phyloP scores from a whole-genome alignment of 2,329 filamentous ascomycete species.

The Clarireedia homoeocarpa region DNA sequence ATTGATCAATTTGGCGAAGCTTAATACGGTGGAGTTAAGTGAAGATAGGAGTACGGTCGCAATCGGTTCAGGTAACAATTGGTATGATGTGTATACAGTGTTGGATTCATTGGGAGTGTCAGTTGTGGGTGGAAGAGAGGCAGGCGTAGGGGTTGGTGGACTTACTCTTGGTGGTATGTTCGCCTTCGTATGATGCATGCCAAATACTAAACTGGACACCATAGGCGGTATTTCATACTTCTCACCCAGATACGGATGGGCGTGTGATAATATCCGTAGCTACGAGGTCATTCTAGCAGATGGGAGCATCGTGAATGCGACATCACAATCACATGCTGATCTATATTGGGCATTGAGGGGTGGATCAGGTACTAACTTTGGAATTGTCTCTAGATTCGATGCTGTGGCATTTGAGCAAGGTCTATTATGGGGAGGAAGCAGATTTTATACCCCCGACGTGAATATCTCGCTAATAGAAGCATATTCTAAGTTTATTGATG shows the following conservation, averaged over 20 bases:
- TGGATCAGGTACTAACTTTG: conserved; percentile 25
- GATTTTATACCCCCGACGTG: conserved; percentile 1
- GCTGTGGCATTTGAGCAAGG: conserved; percentile 32
- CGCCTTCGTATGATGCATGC: no score
- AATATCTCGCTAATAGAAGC: conserved; percentile 12
- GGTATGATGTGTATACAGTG: conserved; percentile 32
- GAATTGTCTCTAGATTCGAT: conserved; percentile 34
- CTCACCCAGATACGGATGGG: conserved; percentile 14
- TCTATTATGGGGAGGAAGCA: conserved; percentile 17
- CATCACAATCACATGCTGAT: conserved; percentile 19
- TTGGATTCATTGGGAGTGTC: conserved; percentile 28
- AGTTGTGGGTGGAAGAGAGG: conserved; percentile 32
- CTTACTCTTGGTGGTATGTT: conserved; percentile 11
- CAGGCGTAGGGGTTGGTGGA: conserved; percentile 17
- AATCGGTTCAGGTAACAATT: conserved; percentile 32
- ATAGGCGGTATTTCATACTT: conserved; percentile 23
- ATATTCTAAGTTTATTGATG: conserved; percentile 12
- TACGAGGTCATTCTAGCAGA: conserved; percentile 29
- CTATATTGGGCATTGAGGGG: conserved; percentile 31
- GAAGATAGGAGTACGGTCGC: conserved; percentile 23
- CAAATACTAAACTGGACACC: no score
- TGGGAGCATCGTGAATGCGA: conserved; percentile 24
- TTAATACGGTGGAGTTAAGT: conserved; percentile 22
- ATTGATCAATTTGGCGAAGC: conserved; percentile 37
- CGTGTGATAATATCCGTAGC: conserved; percentile 16